These are phyloP conservation scores for Pyrenochaeta sp. DNA, from an alignment of 2,329 filamentous ascomycete genomes.

Conservation along the genomic window DNA sequence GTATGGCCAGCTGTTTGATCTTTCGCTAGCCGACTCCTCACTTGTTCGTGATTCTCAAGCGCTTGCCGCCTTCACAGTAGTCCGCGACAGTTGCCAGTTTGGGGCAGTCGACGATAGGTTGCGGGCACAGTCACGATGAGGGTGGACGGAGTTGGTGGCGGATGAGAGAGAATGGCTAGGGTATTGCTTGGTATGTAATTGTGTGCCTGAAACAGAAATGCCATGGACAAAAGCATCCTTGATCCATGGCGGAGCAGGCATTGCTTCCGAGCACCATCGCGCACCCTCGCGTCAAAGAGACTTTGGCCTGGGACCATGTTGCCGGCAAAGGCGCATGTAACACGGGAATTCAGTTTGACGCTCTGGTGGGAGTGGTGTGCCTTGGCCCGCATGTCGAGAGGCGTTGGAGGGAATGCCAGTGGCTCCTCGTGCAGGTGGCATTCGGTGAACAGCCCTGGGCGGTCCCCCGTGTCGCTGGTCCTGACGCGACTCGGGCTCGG, in stretches of 20 bases:
- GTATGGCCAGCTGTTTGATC: too few species aligned
- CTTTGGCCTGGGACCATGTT: background rate
- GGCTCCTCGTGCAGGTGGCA: conserved; percentile 1
- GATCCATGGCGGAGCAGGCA: background rate
- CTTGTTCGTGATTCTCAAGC: too few species aligned
- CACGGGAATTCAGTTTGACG: too few species aligned
- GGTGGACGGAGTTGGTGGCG: conserved; percentile 1
- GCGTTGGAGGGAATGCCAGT: background rate
- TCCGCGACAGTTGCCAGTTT: too few species aligned
- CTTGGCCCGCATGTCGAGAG: conserved; percentile 7
- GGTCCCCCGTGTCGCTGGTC: conserved; percentile 4
- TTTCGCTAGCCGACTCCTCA: too few species aligned
- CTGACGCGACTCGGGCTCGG: conserved; percentile 6
- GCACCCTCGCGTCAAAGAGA: background rate
- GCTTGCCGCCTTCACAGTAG: too few species aligned
- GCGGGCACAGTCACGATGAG: too few species aligned
- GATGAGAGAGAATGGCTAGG: background rate
- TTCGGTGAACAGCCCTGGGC: conserved; percentile 1
- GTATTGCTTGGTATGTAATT: background rate
- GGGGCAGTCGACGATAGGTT: too few species aligned
- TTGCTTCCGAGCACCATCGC: background rate
- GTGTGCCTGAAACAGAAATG: background rate
- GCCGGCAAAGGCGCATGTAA: background rate
- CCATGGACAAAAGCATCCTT: background rate
- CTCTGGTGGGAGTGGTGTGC: background rate